These are phyloP conservation scores for Phialophora macrospora DNA, from an alignment of 2,329 filamentous ascomycete genomes.

Conservation along the genomic window DNA sequence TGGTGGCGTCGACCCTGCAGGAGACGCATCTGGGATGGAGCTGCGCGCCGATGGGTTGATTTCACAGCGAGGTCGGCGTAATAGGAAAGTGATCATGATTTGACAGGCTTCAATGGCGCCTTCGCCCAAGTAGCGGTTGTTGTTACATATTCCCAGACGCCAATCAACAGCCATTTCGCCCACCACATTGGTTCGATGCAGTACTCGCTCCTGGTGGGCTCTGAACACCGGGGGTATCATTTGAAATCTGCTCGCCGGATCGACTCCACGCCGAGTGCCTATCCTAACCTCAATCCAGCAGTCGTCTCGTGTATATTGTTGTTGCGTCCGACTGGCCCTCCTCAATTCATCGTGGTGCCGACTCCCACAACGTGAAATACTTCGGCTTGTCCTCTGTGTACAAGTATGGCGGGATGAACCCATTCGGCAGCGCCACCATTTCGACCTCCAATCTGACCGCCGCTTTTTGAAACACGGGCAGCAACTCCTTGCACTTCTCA, in stretches of 20 bases:
- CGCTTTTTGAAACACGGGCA: conserved; percentile 29
- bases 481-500: conserved; percentile 33
- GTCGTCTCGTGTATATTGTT: neutral
- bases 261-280: neutral
- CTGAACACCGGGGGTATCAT: neutral
- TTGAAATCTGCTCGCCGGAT: neutral
- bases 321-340: neutral
- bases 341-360: conserved; percentile 13
- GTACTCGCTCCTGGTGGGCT: neutral
- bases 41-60: no score
- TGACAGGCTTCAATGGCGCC: neutral
- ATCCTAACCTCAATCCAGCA: neutral
- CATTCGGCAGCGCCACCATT: conserved; percentile 35
- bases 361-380: conserved; percentile 33
- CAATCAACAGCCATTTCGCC: neutral
- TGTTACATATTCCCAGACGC: neutral
- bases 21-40: neutral
- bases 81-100: neutral
- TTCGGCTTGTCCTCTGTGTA: conserved; percentile 37
- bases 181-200: neutral
- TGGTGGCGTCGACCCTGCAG: neutral
- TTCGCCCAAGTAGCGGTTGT: neutral
- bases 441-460: conserved; percentile 33
- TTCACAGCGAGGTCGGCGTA: neutral
- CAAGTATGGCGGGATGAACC: conserved; percentile 40